phyloP scores from a whole-genome alignment of 139 green algal genomes.

The Coelastrella sp. region DNA sequence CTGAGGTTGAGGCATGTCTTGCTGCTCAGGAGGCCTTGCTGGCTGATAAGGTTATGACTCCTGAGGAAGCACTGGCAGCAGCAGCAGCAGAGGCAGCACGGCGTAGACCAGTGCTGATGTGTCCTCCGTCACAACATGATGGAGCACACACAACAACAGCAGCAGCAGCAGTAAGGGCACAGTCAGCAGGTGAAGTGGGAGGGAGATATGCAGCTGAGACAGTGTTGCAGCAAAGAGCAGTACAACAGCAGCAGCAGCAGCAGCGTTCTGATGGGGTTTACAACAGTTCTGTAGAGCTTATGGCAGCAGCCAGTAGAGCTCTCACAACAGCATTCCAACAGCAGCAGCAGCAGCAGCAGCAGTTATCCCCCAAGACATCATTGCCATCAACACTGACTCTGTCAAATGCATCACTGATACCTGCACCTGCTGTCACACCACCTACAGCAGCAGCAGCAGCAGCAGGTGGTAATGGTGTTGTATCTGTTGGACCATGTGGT shows the following conservation, averaged over 20 bases:
- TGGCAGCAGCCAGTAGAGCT: not conserved
- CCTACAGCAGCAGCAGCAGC: not conserved
- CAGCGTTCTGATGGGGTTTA: not conserved
- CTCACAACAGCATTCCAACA: not conserved
- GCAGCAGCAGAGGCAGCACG: not conserved
- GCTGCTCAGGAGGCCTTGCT: conserved; percentile 35
- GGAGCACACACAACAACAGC: not conserved
- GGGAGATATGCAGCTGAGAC: not conserved
- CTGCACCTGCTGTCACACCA: not conserved
- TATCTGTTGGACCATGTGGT: not conserved
- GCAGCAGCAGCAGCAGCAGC: too few species aligned
- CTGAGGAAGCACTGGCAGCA: conserved; percentile 13
- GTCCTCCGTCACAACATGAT: not conserved
- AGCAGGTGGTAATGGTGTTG: not conserved
- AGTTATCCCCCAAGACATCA: too few species aligned
- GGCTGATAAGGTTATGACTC: not conserved
- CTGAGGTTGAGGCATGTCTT: conserved; percentile 31
- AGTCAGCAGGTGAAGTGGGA: not conserved
- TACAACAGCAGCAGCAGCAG: not conserved
- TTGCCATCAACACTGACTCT: too few species aligned
- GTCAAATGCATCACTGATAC: too few species aligned
- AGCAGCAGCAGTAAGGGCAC: not conserved
- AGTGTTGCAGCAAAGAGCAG: too few species aligned
- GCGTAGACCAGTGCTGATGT: not conserved
- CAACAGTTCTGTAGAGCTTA: not conserved